Percentiles rank a stretch among this genome's conserved stretches.
These are phyloP conservation scores for Colletotrichum tropicale DNA, from an alignment of 2,329 filamentous ascomycete genomes.

Conservation along the genomic window DNA sequence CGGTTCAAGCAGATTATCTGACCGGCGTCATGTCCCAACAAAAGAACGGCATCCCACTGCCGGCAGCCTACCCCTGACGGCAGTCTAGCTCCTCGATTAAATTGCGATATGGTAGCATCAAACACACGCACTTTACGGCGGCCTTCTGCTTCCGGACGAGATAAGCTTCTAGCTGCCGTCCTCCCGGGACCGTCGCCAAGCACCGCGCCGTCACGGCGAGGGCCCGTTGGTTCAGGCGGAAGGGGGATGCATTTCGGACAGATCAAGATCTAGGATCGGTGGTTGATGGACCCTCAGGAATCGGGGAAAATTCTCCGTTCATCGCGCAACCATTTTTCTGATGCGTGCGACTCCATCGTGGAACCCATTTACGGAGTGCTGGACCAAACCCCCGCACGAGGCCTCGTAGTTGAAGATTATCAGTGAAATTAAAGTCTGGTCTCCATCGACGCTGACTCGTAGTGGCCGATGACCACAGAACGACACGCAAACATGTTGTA, in stretches of 20 bases:
- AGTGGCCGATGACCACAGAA: neutral
- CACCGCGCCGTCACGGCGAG: neutral
- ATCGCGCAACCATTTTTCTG: neutral
- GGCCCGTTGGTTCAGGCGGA: neutral
- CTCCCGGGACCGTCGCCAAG: neutral
- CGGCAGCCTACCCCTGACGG: neutral
- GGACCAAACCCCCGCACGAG: neutral
- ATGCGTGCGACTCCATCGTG: neutral
- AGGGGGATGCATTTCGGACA: neutral
- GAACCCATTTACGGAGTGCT: neutral
- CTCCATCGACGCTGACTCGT: neutral
- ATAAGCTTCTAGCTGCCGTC: neutral
- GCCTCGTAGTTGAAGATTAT: neutral
- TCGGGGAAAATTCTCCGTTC: neutral
- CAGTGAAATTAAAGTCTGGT: neutral
- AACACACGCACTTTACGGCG: neutral
- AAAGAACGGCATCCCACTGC: neutral
- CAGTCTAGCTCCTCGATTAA: neutral
- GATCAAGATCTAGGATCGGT: neutral
- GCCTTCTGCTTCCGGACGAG: neutral
- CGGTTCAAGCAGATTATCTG: neutral
- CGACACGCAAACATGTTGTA: neutral
- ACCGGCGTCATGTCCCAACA: neutral
- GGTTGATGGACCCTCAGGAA: neutral
- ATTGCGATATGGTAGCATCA: neutral